These are phyloP conservation scores for Nicotiana tabacum DNA, from an alignment of 257 asterid genomes.

Conservation along the genomic window DNA sequence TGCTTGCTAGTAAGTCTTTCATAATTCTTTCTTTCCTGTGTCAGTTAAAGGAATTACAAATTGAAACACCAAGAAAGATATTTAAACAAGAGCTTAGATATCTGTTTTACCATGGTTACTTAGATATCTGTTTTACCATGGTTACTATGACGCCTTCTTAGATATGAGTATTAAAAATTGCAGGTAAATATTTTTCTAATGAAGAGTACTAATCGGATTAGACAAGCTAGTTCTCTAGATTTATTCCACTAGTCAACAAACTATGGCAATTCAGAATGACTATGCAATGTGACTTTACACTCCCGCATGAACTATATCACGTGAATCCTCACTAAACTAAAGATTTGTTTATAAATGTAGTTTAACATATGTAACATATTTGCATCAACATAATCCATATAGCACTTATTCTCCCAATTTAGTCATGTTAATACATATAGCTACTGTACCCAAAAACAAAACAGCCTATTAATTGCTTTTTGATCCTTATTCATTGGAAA, in stretches of 20 bases:
- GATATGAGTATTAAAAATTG: neutral
- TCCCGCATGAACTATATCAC: neutral
- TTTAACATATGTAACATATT: neutral
- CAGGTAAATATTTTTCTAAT: neutral
- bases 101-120: neutral
- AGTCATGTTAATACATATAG: neutral
- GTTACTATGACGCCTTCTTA: neutral
- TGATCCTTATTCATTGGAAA: neutral
- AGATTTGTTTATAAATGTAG: neutral
- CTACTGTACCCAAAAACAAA: neutral
- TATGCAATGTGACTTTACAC: neutral
- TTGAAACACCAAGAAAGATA: neutral
- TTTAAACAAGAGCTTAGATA: neutral
- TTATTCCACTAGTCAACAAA: neutral
- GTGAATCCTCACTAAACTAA: neutral
- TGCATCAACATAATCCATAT: neutral
- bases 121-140: neutral
- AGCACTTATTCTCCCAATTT: neutral
- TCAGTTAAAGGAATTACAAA: neutral
- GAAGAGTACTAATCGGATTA: neutral
- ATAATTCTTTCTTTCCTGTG: neutral
- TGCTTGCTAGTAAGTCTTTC: neutral
- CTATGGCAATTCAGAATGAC: neutral
- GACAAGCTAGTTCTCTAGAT: neutral
- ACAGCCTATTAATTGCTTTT: neutral